Evolutionary conservation across 2,329 filamentous ascomycete genomes (phyloP), one percentile per base, ranked within the genome.

Genomic region (Pseudonectria buxi): DNA sequence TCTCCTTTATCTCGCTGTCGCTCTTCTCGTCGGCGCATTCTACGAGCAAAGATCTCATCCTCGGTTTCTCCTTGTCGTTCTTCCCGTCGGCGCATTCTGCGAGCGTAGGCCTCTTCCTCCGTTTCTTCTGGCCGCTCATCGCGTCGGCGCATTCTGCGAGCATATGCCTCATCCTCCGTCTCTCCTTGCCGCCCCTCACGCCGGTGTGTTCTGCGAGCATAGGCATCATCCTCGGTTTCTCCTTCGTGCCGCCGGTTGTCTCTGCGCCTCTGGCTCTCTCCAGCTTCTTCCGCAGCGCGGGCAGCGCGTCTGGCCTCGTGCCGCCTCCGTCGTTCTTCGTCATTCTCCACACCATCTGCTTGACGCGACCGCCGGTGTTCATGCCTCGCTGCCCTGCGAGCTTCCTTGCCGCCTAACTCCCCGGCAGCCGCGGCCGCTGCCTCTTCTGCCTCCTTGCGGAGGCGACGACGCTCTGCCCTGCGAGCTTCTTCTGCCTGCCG

Each of bases 401-500:
- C 64, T 36, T 74, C 72, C 14, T 64, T 65, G 16, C 69, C 67
- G 10, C 61, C 63, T 13, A 65, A 63, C 15, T 61, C 61, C 7
- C 59, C 62, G 12, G 64, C 61, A 27, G 65, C 55, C 7, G 60
- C 60, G 14, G 65, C 56, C 7, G 60, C 59, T 6, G 61, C 63
- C n/a, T 61, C 60, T 40, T 72, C 68, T 16, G 63, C 60, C 45
- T 74, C 70, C 49, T 62, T 69, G 35, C 72, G 65, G 24, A 64
- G 46, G 12, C 71, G 66, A 14, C 69, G 67, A 24, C 74, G 64
- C 51, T 75, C 71, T 6, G 64, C 61, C 18, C 71, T 65, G 36
- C 69, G 66, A 1, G 63, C 65, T 13, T 72, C 72, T 47, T 78
- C 78, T 7, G 70, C 69, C 6, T 74, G 69, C 26, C 76, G 68